Evolutionary conservation across 441 rosid genomes (phyloP).

Genomic region (Omphalea diandra): DNA sequence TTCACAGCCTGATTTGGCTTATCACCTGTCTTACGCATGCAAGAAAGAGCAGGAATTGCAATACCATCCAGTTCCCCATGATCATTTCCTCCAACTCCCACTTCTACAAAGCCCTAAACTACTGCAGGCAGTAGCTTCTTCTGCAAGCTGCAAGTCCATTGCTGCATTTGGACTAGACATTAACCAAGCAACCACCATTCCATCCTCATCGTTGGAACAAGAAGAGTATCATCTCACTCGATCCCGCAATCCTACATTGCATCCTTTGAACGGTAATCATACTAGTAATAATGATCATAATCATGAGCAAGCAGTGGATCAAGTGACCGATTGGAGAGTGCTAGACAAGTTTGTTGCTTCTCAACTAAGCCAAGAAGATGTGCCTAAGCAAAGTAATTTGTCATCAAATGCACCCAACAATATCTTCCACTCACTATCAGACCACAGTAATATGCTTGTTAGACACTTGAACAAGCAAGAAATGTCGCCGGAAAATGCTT

Average conservation of each 20-base stretch:
- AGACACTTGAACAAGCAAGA: conserved; percentile 33
- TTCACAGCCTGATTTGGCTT: conserved; percentile 35
- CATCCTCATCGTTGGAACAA: conserved; percentile 51
- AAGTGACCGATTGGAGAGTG: conserved; percentile 90
- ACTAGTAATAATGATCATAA: conserved; percentile 23
- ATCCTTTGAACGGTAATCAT: conserved; percentile 42
- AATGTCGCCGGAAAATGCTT: conserved; percentile 33
- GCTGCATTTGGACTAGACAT: conserved; percentile 37
- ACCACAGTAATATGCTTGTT: conserved; percentile 24
- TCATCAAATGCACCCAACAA: conserved; percentile 30
- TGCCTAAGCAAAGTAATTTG: conserved; percentile 29
- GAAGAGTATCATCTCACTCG: conserved; percentile 55
- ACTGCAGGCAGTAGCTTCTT: conserved; percentile 32
- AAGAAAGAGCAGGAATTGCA: conserved; percentile 55
- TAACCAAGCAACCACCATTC: conserved; percentile 48
- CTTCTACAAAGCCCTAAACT: conserved; percentile 71
- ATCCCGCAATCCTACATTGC: conserved; percentile 40
- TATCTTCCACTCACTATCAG: conserved; percentile 28
- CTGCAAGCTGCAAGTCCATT: conserved; percentile 26
- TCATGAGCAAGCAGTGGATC: conserved; percentile 55
- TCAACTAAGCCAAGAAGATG: conserved; percentile 84
- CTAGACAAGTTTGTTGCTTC: conserved; percentile 97
- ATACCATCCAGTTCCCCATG: conserved; percentile 30
- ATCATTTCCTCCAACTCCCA: conserved; percentile 71
- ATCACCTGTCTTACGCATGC: conserved; percentile 43